phyloP scores from a whole-genome alignment of 2,329 filamentous ascomycete genomes.

The Calonectria henricotiae region DNA sequence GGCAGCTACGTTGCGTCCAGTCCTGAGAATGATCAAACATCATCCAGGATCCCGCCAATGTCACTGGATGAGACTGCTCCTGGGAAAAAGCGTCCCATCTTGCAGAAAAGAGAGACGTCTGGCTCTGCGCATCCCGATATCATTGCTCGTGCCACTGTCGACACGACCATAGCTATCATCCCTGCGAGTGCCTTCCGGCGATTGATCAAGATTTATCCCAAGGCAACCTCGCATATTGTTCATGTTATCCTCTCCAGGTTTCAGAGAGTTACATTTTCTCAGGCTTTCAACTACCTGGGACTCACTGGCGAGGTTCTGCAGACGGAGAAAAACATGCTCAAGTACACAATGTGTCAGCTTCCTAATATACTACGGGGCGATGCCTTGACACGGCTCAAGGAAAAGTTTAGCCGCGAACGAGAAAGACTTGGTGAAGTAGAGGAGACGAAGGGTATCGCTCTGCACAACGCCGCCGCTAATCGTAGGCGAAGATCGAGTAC shows the following conservation, averaged over 20 bases:
- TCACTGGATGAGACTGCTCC: constrained; percentile 73
- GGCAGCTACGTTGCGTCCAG: constrained; percentile 38
- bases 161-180: constrained; percentile 98
- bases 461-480: constrained; percentile 84
- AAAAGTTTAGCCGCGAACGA: constrained; percentile 90
- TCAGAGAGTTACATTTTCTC: constrained; percentile 94
- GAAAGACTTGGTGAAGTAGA: constrained; percentile 88
- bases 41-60: constrained; percentile 80
- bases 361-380: constrained; percentile 92
- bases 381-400: constrained; percentile 87
- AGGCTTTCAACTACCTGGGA: constrained; percentile 94
- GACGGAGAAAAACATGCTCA: constrained; percentile 94
- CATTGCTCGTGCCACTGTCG: constrained; percentile 94
- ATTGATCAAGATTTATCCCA: constrained; percentile 93
- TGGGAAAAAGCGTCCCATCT: constrained; percentile 58
- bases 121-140: constrained; percentile 96
- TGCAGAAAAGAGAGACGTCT: constrained; percentile 65
- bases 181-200: constrained; percentile 96
- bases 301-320: constrained; percentile 92
- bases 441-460: constrained; percentile 88
- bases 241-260: constrained; percentile 97
- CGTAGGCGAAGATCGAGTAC: constrained; percentile 82
- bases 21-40: constrained; percentile 42
- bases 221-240: constrained; percentile 96
- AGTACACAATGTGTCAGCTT: constrained; percentile 91